These are phyloP conservation scores for Serendipita sp. DNA, from an alignment of 768 basidiomycete species.

Conservation along the genomic window DNA sequence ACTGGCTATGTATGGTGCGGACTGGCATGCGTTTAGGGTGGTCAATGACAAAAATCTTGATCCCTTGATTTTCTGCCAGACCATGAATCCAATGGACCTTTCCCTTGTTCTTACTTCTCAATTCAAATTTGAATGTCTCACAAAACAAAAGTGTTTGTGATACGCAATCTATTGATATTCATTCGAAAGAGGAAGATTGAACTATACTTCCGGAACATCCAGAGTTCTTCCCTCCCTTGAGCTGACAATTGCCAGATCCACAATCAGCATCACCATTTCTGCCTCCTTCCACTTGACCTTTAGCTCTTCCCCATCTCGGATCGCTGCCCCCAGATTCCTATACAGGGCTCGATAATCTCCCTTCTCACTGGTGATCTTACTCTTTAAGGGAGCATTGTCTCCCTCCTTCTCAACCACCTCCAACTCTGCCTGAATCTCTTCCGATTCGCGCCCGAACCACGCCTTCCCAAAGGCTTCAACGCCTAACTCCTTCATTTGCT, in stretches of 20 bases:
- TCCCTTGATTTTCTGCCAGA: too few relatives aligned
- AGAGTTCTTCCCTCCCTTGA: constrained; percentile 34
- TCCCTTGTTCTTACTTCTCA: too few relatives aligned
- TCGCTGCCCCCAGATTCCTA: constrained; percentile 47
- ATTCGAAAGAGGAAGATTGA: not conserved
- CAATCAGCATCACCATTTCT: constrained; percentile 52
- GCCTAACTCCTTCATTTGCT: constrained; percentile 43
- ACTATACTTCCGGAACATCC: not conserved
- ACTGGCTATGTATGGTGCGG: too few relatives aligned
- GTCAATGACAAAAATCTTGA: too few relatives aligned
- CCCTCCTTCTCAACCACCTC: constrained; percentile 39
- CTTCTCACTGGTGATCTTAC: constrained; percentile 24
- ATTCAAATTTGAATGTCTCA: too few relatives aligned
- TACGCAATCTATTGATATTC: not conserved
- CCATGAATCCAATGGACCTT: too few relatives aligned
- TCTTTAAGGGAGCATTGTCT: constrained; percentile 18
- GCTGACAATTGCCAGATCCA: constrained; percentile 57
- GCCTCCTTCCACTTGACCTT: constrained; percentile 64
- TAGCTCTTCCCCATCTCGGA: constrained; percentile 36
- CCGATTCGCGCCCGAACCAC: constrained; percentile 45
- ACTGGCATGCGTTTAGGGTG: too few relatives aligned
- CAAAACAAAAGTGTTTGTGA: too few relatives aligned
- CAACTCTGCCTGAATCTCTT: constrained; percentile 44
- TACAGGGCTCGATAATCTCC: constrained; percentile 49
- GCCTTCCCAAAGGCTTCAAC: constrained; percentile 25